These are phyloP conservation scores for Kentomonas sorsogonicus DNA, from an alignment of 208 protist species.

Conservation along the genomic window DNA sequence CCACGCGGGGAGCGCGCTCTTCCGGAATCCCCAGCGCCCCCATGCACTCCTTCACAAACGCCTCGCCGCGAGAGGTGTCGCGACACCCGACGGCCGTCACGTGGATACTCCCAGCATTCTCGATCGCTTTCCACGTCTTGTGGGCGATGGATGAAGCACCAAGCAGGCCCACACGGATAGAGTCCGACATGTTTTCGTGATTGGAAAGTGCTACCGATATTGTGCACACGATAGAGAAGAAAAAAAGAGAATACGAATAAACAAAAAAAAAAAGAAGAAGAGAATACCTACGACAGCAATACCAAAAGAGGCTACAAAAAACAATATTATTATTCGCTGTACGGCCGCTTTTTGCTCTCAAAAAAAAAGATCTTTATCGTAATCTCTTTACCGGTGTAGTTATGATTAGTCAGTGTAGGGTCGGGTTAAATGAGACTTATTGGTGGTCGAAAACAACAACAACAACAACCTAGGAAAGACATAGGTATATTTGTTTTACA, in stretches of 20 bases:
- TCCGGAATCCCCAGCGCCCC: background rate
- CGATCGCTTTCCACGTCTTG: conserved; percentile 32
- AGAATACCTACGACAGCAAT: background rate
- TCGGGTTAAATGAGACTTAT: too few relatives aligned
- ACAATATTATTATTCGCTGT: background rate
- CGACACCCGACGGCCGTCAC: conserved; percentile 32
- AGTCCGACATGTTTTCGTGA: conserved; percentile 10
- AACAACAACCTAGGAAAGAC: too few relatives aligned
- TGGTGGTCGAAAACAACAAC: too few relatives aligned
- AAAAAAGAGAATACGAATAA: background rate
- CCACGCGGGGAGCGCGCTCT: conserved; percentile 14
- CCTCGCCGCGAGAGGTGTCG: conserved; percentile 10
- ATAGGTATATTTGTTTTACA: too few relatives aligned
- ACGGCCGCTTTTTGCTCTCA: background rate
- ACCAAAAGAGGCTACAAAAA: background rate
- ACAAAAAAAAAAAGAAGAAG: background rate
- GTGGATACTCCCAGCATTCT: conserved; percentile 27
- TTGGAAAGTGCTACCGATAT: too few relatives aligned
- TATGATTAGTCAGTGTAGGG: too few relatives aligned
- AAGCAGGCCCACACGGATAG: conserved; percentile 35
- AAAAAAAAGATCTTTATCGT: too few relatives aligned
- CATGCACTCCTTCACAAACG: conserved; percentile 18
- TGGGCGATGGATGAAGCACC: conserved; percentile 31
- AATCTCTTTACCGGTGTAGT: too few relatives aligned
- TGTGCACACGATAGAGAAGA: background rate